Percentiles rank a stretch among this genome's conserved stretches.
Conservation (phyloP, 2,329 filamentous ascomycete species). For the Cercospora zeina region DNA sequence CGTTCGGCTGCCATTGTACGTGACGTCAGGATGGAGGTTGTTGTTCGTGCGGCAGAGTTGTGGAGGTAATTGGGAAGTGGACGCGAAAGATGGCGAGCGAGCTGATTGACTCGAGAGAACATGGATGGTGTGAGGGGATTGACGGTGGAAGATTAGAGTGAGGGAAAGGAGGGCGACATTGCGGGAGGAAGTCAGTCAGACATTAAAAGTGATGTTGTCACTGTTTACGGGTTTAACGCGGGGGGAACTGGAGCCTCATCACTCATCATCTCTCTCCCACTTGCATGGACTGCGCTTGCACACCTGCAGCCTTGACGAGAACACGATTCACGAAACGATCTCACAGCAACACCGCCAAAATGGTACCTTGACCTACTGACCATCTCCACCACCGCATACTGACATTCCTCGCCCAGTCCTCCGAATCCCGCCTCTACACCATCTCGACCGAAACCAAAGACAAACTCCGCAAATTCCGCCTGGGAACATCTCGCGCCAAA, state of each 20-base stretch:
- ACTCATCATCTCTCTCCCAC: neutral
- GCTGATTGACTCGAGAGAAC: slow-evolving; percentile 73
- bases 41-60: slow-evolving; percentile 30
- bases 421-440: slow-evolving; percentile 86
- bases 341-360: neutral
- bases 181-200: neutral
- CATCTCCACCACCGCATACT: neutral
- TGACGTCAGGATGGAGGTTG: slow-evolving; percentile 47
- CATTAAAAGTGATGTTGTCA: slow-evolving; percentile 1
- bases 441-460: slow-evolving; percentile 89
- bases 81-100: slow-evolving; percentile 69
- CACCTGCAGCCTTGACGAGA: neutral
- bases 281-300: slow-evolving; percentile 3
- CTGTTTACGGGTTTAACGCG: slow-evolving; percentile 9
- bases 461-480: slow-evolving; percentile 88
- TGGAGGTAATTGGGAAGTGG: slow-evolving; percentile 61
- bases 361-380: neutral
- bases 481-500: slow-evolving; percentile 83
- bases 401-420: slow-evolving; percentile 50
- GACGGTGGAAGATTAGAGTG: neutral
- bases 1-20: slow-evolving; percentile 54
- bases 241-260: slow-evolving; percentile 5
- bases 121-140: slow-evolving; percentile 50
- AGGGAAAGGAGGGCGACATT: neutral
- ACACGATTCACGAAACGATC: neutral